Evolutionary conservation across 129 eudicot species (phyloP), one percentile per base, ranked within the genome.

Genomic region (Artemisia annua): DNA sequence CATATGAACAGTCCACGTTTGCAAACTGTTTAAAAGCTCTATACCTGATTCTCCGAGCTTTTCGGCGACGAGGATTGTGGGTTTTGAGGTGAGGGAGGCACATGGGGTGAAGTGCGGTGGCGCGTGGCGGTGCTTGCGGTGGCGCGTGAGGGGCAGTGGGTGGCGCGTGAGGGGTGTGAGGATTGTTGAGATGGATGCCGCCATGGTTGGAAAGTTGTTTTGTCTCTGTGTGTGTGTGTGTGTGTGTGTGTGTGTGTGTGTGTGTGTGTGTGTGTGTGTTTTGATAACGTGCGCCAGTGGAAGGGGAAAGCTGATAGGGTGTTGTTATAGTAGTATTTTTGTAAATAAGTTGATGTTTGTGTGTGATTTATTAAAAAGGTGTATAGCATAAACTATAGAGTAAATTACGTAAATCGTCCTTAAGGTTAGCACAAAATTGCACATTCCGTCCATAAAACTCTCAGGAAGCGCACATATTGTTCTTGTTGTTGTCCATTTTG

Each of bases 1-100:
- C 87, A 72, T 92, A 92, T 39, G 98, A 92, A 73, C 95, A 92
- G 46, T 92, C 98, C 1, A 92, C 96, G 75, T 92, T 92, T 0
- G 98, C 98, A 59, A 83, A 87, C 10, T 74, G 77, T 71, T 92
- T 22, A 89, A 74, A 7, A 92, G 87, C 18, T 80, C 74, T 0
- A 92, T 63, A 11, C 98, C 98, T 3, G 98, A 95, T n/a, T 87
- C 89, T 7, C 98, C 98, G 26, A 92, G 96, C 71, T 92, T 89
- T 61, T 92, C 96, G 44, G 98, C 88, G 20, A 92, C 98, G n/a
- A 92, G 86, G 11, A 89, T 77, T 10, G 98, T 92, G 52, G 98
- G 98, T 59, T 89, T 92, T 49, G 94, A 84, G 83, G 96, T 61
- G 6, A 61, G 7, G 66, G 30, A 3, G 48, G 70, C 1, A 35